Evolutionary conservation across 208 protist species (phyloP), one percentile per base, ranked within the genome.

Genomic region (Porcisia deanei): DNA sequence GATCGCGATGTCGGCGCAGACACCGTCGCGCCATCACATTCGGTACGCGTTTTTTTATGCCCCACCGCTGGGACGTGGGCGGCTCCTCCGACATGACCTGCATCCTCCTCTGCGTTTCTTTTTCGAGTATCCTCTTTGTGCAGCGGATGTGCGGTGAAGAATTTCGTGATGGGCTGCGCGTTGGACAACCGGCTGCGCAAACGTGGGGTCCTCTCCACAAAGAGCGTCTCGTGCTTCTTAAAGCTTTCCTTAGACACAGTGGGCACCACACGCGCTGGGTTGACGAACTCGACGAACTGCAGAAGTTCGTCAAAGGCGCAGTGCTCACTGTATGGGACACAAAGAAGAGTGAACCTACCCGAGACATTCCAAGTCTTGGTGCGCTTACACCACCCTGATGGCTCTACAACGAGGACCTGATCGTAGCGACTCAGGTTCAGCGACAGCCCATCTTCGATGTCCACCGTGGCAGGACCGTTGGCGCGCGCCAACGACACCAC

Each of bases 261-360:
- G 20, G 94, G 92, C 4, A 96, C 75, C 10, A 97, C 79, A 6
- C 61, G 67, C 0, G 43, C 53, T 1, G 94, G 94, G 80, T 96
- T 95, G 10, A 96, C 58, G 63, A 91, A 84, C 53, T 49, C 74
- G 7, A 96, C 92, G 84, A 97, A 97, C 37, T 84, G 73, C 18
- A 95, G 45, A 74, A 97, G 81, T 75, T 97, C 94, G 10, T 83
- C 68, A 78, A 97, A 96, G 69, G 84, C 88, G 76, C 88, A 88
- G 86, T 97, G 94, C 76, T 97, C 94, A 69, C 91, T 96, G 76
- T 97, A 97, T 9, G 94, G 92, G 2, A 97, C 79, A 39, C 82
- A 73, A 12, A 97, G 76, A 37, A 91, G 63, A 22, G 71, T 84
- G 12, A 86, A 52, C 49, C 71, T 71, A 4, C 78, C 71, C 12